A percentile compares a stretch with the other conserved stretches of the same genome.
Conservation (phyloP, 805 yeast species). For the Yarrowia alimentaria region DNA sequence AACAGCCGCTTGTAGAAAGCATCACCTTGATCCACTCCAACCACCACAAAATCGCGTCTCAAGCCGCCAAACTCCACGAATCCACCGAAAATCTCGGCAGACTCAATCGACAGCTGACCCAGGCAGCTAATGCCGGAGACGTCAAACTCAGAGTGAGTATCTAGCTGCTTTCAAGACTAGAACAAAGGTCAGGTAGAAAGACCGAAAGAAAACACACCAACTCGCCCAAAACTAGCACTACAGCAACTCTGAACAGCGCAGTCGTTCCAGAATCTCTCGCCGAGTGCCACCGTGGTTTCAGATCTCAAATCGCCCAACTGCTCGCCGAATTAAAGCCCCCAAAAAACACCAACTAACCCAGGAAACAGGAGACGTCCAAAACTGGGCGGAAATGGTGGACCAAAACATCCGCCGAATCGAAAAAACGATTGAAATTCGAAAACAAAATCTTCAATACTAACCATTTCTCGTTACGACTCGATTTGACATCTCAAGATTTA, state of each 20-base stretch:
- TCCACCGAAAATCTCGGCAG: constrained; percentile 25
- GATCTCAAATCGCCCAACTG: too few relatives aligned
- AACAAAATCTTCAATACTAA: background rate
- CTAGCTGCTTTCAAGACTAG: background rate
- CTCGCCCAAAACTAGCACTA: too few relatives aligned
- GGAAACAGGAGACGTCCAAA: constrained; percentile 47
- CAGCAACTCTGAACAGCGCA: too few relatives aligned
- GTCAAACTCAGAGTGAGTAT: constrained; percentile 26
- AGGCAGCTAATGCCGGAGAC: constrained; percentile 28
- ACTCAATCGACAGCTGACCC: constrained; percentile 25
- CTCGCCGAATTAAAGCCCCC: too few relatives aligned
- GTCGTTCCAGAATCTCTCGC: too few relatives aligned
- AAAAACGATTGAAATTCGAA: constrained; percentile 46
- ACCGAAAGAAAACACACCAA: too few relatives aligned
- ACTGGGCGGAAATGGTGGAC: constrained; percentile 66
- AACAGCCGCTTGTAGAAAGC: background rate
- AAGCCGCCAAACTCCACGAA: constrained; percentile 27
- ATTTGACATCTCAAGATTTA: too few relatives aligned
- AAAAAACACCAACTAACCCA: constrained; percentile 2
- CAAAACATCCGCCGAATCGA: constrained; percentile 72
- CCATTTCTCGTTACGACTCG: background rate
- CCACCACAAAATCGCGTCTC: constrained; percentile 29
- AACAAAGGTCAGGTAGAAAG: too few relatives aligned
- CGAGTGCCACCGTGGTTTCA: too few relatives aligned
- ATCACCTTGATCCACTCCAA: constrained; percentile 13